Conservation (phyloP, 2,329 filamentous ascomycete species). For the Elsinoe necatrix region DNA sequence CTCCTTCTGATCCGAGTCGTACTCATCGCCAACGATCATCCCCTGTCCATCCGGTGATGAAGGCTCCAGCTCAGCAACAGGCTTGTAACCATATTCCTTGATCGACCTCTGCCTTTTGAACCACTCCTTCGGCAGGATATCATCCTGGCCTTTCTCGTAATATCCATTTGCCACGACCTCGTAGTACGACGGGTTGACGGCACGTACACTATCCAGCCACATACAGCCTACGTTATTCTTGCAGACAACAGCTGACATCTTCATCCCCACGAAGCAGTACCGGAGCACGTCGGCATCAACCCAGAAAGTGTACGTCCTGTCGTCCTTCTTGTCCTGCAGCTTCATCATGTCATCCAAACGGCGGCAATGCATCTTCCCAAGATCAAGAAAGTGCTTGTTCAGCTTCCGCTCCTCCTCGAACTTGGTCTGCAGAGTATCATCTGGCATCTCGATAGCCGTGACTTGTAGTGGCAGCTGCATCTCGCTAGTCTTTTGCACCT, state of each 20-base stretch:
- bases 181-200: slow-evolving; percentile 38
- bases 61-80: neutral
- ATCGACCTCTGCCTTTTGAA: slow-evolving; percentile 9
- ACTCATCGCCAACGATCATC: neutral
- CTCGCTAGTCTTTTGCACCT: slow-evolving; percentile 42
- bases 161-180: slow-evolving; percentile 38
- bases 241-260: slow-evolving; percentile 32
- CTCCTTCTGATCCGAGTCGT: neutral
- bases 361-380: slow-evolving; percentile 48
- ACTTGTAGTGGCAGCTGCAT: slow-evolving; percentile 56
- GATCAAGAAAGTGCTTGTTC: slow-evolving; percentile 38
- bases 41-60: neutral
- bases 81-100: slow-evolving; percentile 5
- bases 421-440: slow-evolving; percentile 39
- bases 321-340: slow-evolving; percentile 34
- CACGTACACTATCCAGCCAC: slow-evolving; percentile 33
- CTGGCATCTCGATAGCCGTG: slow-evolving; percentile 41
- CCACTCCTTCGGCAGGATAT: slow-evolving; percentile 12
- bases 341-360: slow-evolving; percentile 34
- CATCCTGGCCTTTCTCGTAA: slow-evolving; percentile 20
- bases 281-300: slow-evolving; percentile 55
- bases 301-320: slow-evolving; percentile 50
- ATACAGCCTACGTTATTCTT: slow-evolving; percentile 25
- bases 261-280: slow-evolving; percentile 52
- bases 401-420: slow-evolving; percentile 36